Conservation (phyloP, 2,329 filamentous ascomycete species). For the Aspergillus sp. region DNA sequence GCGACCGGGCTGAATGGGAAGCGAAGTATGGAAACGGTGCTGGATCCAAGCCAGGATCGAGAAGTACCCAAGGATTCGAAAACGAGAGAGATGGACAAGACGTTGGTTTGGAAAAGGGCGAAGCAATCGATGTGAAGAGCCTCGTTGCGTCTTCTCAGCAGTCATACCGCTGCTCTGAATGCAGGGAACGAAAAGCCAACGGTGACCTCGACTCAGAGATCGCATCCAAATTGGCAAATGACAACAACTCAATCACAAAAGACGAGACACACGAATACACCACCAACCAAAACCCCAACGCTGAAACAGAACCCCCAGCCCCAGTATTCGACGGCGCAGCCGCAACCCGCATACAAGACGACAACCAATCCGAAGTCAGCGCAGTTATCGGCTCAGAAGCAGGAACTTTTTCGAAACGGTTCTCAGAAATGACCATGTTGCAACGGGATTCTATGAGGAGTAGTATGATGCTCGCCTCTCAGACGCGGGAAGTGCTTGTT, state of each 20-base stretch:
- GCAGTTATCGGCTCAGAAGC: slow-evolving; percentile 43
- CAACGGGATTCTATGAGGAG: slow-evolving; percentile 20
- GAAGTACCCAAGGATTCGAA: slow-evolving; percentile 19
- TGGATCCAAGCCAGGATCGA: slow-evolving; percentile 22
- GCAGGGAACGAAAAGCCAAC: slow-evolving; percentile 8
- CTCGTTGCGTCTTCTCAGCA: slow-evolving; percentile 11
- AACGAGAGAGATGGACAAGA: slow-evolving; percentile 10
- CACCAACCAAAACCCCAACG: slow-evolving; percentile 1
- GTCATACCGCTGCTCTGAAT: slow-evolving; percentile 16
- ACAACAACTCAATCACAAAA: not conserved
- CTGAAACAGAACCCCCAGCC: slow-evolving; percentile 5
- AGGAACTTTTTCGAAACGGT: slow-evolving; percentile 22
- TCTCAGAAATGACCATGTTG: slow-evolving; percentile 23
- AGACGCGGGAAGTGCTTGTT: slow-evolving; percentile 34
- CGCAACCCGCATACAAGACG: slow-evolving; percentile 34
- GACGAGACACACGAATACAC: not conserved
- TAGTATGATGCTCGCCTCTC: slow-evolving; percentile 9
- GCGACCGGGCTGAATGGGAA: slow-evolving; percentile 61
- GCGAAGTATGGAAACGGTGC: slow-evolving; percentile 61
- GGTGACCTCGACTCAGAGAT: slow-evolving; percentile 8
- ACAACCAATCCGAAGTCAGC: slow-evolving; percentile 60
- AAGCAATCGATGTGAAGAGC: slow-evolving; percentile 18
- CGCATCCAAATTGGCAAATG: not conserved
- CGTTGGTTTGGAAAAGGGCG: slow-evolving; percentile 15
- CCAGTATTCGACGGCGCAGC: slow-evolving; percentile 14